Base-by-base conservation (phyloP, 2,329 filamentous ascomycete species). In the Gaeumannomyces tritici region DNA sequence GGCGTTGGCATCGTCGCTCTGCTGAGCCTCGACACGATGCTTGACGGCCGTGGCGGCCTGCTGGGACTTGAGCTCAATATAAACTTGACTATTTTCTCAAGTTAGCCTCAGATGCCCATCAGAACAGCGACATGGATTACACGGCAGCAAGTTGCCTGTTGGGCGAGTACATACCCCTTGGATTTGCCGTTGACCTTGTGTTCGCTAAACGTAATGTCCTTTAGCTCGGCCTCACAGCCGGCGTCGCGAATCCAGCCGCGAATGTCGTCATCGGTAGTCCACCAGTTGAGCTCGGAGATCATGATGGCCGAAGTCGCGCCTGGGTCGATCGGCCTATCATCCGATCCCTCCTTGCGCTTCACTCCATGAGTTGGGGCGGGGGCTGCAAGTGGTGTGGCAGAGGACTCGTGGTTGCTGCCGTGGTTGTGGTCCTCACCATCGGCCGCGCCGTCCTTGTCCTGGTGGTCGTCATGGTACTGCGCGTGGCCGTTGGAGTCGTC, bases 131-230 rank as follows among this genome's bases (percentile, higher is more conserved):
- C 42, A 51, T 51, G 42, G 24, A 51, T 51, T 51, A 24, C 18
- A 18, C 18, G 6, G 7, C 42, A 24, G 21, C 24, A 51, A 24
- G 7, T 21, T n/a, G 42, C 6, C 42, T n/a, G 42, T 8, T 51
- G 31, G 12, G 31, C n/a, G 6, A 21, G 3, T 13, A 42, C 86
- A 66, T 81, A 96, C 93, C 95, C 93, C 79, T 98, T 97, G 76
- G 91, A 96, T 78, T 99, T 99, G 68, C 95, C 95, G 68, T 99
- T 99, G 59, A 98, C 93, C 73, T 99, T 99, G 76, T 98, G 95
- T 74, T 99, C 95, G 70, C 91, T 97, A 74, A 98, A 99, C 0
- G 93, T 96, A 61, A 99, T 86, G 65, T 98, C 95, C 70, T 90
- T 92, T 24, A 98, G 78, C 70, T 96, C 91, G 57, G 88, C 83